Conservation (phyloP, 768 basidiomycete species). For the Panaeolus cyanescens region DNA sequence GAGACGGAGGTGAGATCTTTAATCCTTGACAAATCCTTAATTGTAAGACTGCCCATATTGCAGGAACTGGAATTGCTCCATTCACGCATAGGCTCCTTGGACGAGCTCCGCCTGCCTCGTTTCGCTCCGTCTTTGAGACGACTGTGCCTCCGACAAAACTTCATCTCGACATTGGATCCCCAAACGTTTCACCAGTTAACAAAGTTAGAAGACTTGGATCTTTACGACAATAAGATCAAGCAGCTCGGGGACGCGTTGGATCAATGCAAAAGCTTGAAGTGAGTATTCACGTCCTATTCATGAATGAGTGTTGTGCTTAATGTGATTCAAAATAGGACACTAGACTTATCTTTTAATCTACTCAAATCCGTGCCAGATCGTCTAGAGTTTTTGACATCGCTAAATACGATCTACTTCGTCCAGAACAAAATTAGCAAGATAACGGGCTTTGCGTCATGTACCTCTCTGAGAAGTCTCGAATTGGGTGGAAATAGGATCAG, state of each 20-base stretch:
- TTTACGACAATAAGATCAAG: slow-evolving; percentile 96
- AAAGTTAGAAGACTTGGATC: slow-evolving; percentile 84
- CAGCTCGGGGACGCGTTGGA: slow-evolving; percentile 66
- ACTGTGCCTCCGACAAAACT: slow-evolving; percentile 87
- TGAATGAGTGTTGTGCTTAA: slow-evolving; percentile 8
- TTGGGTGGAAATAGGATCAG: slow-evolving; percentile 92
- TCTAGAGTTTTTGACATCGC: slow-evolving; percentile 54
- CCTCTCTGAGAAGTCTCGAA: slow-evolving; percentile 78
- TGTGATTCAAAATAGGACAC: slow-evolving; percentile 46
- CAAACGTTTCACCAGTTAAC: slow-evolving; percentile 66
- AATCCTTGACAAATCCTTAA: background rate
- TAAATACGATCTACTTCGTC: slow-evolving; percentile 88
- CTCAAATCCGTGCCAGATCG: slow-evolving; percentile 69
- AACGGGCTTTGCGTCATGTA: slow-evolving; percentile 55
- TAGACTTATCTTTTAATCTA: slow-evolving; percentile 97
- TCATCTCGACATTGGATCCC: slow-evolving; percentile 71
- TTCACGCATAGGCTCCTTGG: slow-evolving; percentile 69
- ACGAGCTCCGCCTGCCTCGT: slow-evolving; percentile 66
- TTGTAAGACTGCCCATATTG: background rate
- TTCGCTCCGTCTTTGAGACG: slow-evolving; percentile 71
- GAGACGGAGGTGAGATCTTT: slow-evolving; percentile 69
- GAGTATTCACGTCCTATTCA: slow-evolving; percentile 23
- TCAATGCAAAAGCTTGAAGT: slow-evolving; percentile 57
- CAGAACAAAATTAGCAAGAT: slow-evolving; percentile 94
- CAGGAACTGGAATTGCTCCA: slow-evolving; percentile 91